A percentile compares a stretch with the other conserved stretches of the same genome.
Evolutionary conservation across 371 early-diverging fungal genomes (phyloP).

Genomic region (Saksenaea oblongispora): DNA sequence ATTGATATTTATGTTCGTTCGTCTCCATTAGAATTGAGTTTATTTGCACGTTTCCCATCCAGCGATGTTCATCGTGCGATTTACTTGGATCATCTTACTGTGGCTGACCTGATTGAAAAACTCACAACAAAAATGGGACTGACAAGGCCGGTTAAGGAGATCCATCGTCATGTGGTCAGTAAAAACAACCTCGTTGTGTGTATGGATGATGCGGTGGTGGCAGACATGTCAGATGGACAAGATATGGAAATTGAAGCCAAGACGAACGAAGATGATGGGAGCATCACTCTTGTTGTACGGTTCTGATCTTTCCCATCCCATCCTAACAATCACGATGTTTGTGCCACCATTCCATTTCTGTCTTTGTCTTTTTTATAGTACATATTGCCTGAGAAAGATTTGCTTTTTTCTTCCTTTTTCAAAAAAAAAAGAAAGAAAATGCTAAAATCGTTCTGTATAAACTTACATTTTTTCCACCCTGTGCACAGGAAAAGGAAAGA

Average conservation of each 20-base stretch:
- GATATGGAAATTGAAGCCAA: conserved; percentile 55
- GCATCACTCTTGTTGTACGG: conserved; percentile 42
- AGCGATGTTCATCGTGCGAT: conserved; percentile 52
- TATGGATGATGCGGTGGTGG: conserved; percentile 54
- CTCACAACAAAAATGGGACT: conserved; percentile 40
- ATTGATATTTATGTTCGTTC: background rate
- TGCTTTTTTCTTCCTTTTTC: conserved; percentile 4
- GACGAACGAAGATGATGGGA: conserved; percentile 38
- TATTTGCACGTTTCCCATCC: conserved; percentile 48
- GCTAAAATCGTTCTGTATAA: background rate
- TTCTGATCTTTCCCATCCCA: conserved; percentile 25
- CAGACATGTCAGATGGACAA: conserved; percentile 53
- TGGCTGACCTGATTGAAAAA: conserved; percentile 34
- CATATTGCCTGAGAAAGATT: background rate
- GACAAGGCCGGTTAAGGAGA: conserved; percentile 31
- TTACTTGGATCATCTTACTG: conserved; percentile 52
- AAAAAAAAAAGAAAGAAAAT: background rate
- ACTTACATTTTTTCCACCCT: background rate
- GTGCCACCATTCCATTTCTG: background rate
- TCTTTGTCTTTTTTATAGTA: background rate
- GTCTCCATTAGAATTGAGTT: conserved; percentile 38
- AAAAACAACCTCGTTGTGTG: conserved; percentile 34
- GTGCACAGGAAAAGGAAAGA: background rate
- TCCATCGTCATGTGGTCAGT: conserved; percentile 35
- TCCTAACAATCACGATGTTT: background rate